Evolutionary conservation across 352 stramenopile genomes (phyloP), one percentile per base, ranked within the genome.

Genomic region (Pythium pectinolyticum): DNA sequence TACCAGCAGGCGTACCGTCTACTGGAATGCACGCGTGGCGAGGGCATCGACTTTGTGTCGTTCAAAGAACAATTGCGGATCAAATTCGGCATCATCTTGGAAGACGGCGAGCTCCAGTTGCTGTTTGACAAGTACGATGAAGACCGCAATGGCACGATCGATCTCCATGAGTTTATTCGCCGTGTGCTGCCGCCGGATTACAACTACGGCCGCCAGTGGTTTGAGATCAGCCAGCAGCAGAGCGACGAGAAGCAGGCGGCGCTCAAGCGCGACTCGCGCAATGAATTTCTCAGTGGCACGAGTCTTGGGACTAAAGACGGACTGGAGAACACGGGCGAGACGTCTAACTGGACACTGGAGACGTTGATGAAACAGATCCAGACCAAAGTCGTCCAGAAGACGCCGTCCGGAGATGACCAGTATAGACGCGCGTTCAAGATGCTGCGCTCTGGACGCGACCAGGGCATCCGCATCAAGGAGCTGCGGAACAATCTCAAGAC

Each of bases 111-210:
- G 70, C 71, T 92, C 15, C 70, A 84, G 49, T 67, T 86, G 31
- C 76, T 95, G 5, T 95, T 95, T 59, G 80, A 90, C 69, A 92
- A 90, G 72, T 94, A 92, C 60, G 84, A 94, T 60, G 80, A 89
- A 35, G 84, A 94, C 54, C 67, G 69, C 19, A 89, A 93, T 43
- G 87, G 85, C 55, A 89, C 67, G 22, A 92, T 93, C 57, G 84
- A 94, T 59, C 68, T 95, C 35, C 79, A 90, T 37, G 84, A 94
- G 66, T 93, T 95, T 57, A 91, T 94, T 39, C 69, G 80, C 1
- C 79, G 70, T n/a, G 83, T 92, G 35, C 61, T 94, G 14, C 84
- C 84, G 11, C 80, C 78, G 8, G 82, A 94, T 51, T 92, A 89
- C 70, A 84, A 89, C 57, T 87, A 88, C 45, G 80, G 78, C 0